phyloP scores from a whole-genome alignment of 2,329 filamentous ascomycete species.

The Penicillium vulpinum region DNA sequence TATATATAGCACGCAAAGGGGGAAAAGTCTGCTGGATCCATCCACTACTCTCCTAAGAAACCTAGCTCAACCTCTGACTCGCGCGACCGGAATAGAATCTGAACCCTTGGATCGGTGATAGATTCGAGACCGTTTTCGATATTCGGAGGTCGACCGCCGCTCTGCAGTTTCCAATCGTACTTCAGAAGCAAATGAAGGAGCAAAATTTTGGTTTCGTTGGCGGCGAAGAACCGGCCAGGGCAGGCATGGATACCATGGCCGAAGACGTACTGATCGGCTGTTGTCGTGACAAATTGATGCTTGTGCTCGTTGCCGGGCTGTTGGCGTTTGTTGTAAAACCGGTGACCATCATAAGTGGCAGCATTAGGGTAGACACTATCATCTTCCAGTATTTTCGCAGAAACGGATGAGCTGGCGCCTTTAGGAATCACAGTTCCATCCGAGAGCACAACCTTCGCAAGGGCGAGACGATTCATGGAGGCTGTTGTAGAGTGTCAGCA shows the following conservation, averaged over 20 bases:
- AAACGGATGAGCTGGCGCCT: slow-evolving; percentile 27
- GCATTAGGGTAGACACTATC: slow-evolving; percentile 30
- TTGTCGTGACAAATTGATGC: slow-evolving; percentile 34
- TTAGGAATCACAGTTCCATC: slow-evolving; percentile 34
- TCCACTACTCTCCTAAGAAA: slow-evolving; percentile 18
- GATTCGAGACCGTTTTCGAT: slow-evolving; percentile 51
- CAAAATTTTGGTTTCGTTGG: slow-evolving; percentile 58
- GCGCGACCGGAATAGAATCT: slow-evolving; percentile 29
- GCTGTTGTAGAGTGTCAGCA: slow-evolving; percentile 14
- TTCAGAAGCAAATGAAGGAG: slow-evolving; percentile 53
- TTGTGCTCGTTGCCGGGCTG: slow-evolving; percentile 32
- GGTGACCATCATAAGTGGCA: slow-evolving; percentile 34
- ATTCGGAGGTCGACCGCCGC: slow-evolving; percentile 40
- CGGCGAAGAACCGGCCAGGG: slow-evolving; percentile 58
- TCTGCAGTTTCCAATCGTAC: slow-evolving; percentile 53
- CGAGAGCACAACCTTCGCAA: slow-evolving; percentile 26
- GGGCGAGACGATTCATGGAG: slow-evolving; percentile 28
- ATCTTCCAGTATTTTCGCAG: slow-evolving; percentile 26
- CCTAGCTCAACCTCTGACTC: slow-evolving; percentile 28
- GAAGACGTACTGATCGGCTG: slow-evolving; percentile 34
- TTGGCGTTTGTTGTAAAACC: slow-evolving; percentile 35
- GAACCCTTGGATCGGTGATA: slow-evolving; percentile 33
- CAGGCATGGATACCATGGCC: slow-evolving; percentile 43
- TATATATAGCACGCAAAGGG: background rate
- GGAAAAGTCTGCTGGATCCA: background rate